Percentiles rank a stretch among this genome's conserved stretches.
Evolutionary conservation across 1,139 yeast species (phyloP).

Genomic region (Blastobotrys capitulatus): DNA sequence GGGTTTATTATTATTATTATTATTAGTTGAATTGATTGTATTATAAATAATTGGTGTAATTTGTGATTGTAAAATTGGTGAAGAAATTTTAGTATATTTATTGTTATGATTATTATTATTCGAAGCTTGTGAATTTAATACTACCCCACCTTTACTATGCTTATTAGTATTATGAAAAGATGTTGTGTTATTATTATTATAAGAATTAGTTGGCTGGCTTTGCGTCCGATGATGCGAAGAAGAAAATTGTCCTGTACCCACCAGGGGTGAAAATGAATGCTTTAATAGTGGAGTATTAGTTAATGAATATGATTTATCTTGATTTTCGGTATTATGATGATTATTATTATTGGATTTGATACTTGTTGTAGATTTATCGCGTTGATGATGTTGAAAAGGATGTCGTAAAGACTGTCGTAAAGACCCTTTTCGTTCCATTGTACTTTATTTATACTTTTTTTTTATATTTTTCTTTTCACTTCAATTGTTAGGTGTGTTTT

Average conservation of each 20-base stretch:
- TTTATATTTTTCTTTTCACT: too few relatives aligned
- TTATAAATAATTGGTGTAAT: conserved; percentile 3
- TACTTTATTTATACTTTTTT: background rate
- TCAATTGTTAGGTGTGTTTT: too few relatives aligned
- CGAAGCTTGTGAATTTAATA: background rate
- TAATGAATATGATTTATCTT: background rate
- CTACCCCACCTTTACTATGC: background rate
- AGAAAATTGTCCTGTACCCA: background rate
- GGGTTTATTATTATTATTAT: background rate
- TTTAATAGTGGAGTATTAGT: background rate
- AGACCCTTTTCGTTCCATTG: conserved; percentile 2
- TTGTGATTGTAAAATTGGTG: conserved; percentile 4
- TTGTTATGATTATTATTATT: background rate
- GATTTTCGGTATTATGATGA: background rate
- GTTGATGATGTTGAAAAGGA: background rate
- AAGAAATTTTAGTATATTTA: background rate
- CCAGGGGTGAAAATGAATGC: background rate
- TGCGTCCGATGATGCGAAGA: background rate
- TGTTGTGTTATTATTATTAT: too few relatives aligned
- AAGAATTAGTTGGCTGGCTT: background rate
- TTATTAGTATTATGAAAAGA: too few relatives aligned
- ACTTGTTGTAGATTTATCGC: background rate
- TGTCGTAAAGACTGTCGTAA: conserved; percentile 3
- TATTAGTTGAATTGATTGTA: too few relatives aligned
- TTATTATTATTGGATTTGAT: background rate